phyloP scores from a whole-genome alignment of 2,329 filamentous ascomycete genomes.

The Fonsecaea multimorphosa region DNA sequence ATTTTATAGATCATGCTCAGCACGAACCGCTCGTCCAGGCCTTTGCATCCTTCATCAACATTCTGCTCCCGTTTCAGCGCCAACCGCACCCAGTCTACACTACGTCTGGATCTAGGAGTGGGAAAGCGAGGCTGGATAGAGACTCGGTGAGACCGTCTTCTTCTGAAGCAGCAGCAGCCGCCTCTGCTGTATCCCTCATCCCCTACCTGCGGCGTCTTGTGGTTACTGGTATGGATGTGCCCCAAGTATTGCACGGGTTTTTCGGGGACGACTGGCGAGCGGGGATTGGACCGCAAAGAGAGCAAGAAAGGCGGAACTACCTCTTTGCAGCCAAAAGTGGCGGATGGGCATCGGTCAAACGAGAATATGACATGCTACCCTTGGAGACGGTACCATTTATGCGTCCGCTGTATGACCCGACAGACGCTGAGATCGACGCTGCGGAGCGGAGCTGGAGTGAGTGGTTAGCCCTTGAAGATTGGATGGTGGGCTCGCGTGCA shows the following conservation, averaged over 20 bases:
- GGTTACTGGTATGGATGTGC: constrained; percentile 87
- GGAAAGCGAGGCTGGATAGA: constrained; percentile 31
- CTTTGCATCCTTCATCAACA: constrained; percentile 88
- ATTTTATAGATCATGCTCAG: constrained; percentile 91
- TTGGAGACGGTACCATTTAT: constrained; percentile 88
- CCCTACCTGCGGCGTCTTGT: constrained; percentile 91
- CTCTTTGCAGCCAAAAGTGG: constrained; percentile 93
- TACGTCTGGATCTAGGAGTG: constrained; percentile 43
- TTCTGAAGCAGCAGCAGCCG: constrained; percentile 39
- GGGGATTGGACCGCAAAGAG: constrained; percentile 81
- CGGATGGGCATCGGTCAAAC: constrained; percentile 86
- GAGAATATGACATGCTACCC: constrained; percentile 83
- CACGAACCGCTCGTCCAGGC: constrained; percentile 82
- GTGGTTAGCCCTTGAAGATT: constrained; percentile 96
- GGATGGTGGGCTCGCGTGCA: constrained; percentile 89
- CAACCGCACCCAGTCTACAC: constrained; percentile 56
- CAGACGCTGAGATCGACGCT: constrained; percentile 77
- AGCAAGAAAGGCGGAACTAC: constrained; percentile 90
- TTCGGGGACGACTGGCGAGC: constrained; percentile 91
- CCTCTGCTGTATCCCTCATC: constrained; percentile 69
- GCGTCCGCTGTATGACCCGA: constrained; percentile 76
- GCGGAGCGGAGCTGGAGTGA: constrained; percentile 90
- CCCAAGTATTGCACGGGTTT: constrained; percentile 87
- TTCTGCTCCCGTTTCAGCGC: constrained; percentile 84
- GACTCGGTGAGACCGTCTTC: constrained; percentile 24